These are phyloP conservation scores for Backusella tarrabulga DNA, from an alignment of 192 early-diverging fungal species.

Conservation along the genomic window DNA sequence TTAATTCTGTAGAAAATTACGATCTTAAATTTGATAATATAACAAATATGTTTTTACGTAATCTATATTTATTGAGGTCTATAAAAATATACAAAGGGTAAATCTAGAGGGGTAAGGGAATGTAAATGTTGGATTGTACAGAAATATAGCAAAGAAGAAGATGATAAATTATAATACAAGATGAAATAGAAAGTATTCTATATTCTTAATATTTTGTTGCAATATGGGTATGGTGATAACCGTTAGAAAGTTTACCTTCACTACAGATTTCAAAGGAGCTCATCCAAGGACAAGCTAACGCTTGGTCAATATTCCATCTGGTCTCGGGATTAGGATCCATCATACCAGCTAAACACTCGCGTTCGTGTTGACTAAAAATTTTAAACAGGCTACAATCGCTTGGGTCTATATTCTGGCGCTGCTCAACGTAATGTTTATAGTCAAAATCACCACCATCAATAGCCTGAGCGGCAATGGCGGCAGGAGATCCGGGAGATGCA, in stretches of 20 bases:
- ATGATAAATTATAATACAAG: not conserved
- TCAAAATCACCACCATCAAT: slow-evolving; percentile 22
- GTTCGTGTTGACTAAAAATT: slow-evolving; percentile 18
- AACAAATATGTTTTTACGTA: not conserved
- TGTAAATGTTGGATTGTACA: not conserved
- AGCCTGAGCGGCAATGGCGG: slow-evolving; percentile 23
- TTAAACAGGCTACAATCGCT: slow-evolving; percentile 12
- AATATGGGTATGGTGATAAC: slow-evolving; percentile 25
- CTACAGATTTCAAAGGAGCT: slow-evolving; percentile 41
- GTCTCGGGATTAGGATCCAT: slow-evolving; percentile 39
- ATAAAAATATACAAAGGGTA: not conserved
- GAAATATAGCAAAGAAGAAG: not conserved
- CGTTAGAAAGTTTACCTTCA: slow-evolving; percentile 28
- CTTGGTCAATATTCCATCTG: slow-evolving; percentile 44
- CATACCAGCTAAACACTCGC: slow-evolving; percentile 33
- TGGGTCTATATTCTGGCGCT: slow-evolving; percentile 19
- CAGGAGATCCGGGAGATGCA: slow-evolving; percentile 18
- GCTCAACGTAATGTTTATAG: slow-evolving; percentile 16
- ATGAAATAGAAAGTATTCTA: not conserved
- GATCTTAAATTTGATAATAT: not conserved
- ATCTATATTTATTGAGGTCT: not conserved
- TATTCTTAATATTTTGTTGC: not conserved
- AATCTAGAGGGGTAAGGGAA: not conserved
- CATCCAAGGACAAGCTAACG: slow-evolving; percentile 41
- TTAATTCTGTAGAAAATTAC: not conserved